Evolutionary conservation across 768 basidiomycete genomes (phyloP).

Genomic region (Suillus discolor): DNA sequence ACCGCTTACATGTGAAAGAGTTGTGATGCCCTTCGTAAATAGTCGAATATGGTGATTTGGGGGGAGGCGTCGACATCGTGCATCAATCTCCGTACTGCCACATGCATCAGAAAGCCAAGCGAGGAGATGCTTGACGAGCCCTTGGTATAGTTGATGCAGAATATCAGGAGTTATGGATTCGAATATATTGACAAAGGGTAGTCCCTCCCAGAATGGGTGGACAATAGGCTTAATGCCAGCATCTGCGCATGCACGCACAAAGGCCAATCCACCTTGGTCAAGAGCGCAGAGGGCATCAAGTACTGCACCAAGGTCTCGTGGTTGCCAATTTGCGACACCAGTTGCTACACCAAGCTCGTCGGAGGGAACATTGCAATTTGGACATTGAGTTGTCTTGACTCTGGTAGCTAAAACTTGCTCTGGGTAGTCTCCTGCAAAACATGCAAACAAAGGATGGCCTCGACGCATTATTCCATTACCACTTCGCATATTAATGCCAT

Average conservation of each 20-base stretch:
- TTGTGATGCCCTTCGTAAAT: no score
- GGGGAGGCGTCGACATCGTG: no score
- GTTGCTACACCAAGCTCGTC: not conserved
- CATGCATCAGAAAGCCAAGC: no score
- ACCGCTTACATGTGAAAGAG: no score
- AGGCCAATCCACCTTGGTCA: not conserved
- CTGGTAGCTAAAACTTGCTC: not conserved
- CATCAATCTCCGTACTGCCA: no score
- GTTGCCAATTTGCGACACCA: not conserved
- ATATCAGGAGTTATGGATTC: no score
- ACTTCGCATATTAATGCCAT: not conserved
- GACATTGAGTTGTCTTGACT: not conserved
- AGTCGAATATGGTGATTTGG: no score
- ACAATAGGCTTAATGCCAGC: not conserved
- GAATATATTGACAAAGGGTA: no score
- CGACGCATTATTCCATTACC: not conserved
- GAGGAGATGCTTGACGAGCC: no score
- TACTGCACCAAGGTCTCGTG: not conserved
- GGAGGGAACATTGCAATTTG: not conserved
- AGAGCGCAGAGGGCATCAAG: not conserved
- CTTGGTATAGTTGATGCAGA: no score
- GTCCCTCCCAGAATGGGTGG: not conserved
- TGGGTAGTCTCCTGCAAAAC: not conserved
- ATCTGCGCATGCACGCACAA: not conserved
- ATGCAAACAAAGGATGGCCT: not conserved